Conservation (phyloP, 495 filamentous ascomycete species). For the Bacidia rubella region DNA sequence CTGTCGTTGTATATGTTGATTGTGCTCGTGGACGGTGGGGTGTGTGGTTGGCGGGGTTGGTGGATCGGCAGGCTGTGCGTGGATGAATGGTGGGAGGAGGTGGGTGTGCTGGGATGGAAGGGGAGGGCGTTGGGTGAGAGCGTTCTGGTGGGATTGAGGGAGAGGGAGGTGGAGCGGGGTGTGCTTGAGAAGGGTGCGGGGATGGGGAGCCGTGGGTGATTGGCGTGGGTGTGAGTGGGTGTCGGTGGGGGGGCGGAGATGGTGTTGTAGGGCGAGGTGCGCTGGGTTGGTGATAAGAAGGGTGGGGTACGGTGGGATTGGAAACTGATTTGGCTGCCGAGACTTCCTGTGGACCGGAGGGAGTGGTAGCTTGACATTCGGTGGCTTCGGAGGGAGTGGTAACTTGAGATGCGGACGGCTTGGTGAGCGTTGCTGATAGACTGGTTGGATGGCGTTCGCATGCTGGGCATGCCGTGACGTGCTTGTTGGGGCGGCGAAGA, state of each 20-base stretch:
- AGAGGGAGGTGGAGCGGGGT: conserved; percentile 10
- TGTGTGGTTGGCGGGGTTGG: not conserved
- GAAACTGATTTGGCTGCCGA: not conserved
- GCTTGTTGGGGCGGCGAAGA: not conserved
- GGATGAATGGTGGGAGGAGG: not conserved
- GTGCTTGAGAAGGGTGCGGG: conserved; percentile 29
- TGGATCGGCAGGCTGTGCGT: conserved; percentile 6
- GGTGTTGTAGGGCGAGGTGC: conserved; percentile 1
- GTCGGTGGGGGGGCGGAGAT: conserved; percentile 7
- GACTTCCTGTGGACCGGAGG: too few relatives aligned
- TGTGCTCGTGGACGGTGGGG: not conserved
- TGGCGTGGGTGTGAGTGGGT: conserved; percentile 3
- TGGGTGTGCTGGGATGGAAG: conserved; percentile 2
- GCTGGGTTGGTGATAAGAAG: conserved; percentile 4
- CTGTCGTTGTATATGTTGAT: conserved; percentile 37
- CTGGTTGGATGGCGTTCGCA: not conserved
- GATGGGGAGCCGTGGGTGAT: conserved; percentile 16
- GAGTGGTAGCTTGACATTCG: conserved; percentile 5
- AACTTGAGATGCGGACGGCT: not conserved
- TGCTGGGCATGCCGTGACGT: not conserved
- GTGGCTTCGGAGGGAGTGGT: conserved; percentile 11
- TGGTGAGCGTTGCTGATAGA: not conserved
- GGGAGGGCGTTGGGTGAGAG: not conserved
- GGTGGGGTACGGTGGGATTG: not conserved
- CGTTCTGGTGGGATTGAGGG: conserved; percentile 11